Conservation (phyloP, 2,329 filamentous ascomycete species). For the Pseudogymnoascus sp. region DNA sequence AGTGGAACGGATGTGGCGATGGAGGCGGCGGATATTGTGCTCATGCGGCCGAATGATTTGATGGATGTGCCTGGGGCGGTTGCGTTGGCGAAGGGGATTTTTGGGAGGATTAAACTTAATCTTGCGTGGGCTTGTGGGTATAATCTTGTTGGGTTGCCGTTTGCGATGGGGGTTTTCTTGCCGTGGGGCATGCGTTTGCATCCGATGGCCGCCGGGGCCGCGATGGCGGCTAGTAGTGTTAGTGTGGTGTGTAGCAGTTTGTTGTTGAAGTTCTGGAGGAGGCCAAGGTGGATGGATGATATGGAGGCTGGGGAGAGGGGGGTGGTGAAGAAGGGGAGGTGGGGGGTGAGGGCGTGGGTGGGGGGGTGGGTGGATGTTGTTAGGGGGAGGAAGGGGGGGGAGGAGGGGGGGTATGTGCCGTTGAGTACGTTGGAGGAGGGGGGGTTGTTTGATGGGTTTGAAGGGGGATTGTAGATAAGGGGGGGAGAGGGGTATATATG, state of each 20-base stretch:
- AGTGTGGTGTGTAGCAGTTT: conserved; percentile 81
- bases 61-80: conserved; percentile 88
- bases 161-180: conserved; percentile 94
- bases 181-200: conserved; percentile 82
- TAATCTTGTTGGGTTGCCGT: conserved; percentile 83
- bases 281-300: conserved; percentile 80
- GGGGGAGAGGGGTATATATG: too few species aligned
- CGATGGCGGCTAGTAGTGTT: conserved; percentile 86
- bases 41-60: conserved; percentile 87
- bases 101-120: conserved; percentile 88
- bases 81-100: conserved; percentile 74
- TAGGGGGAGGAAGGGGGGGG: conserved; percentile 29
- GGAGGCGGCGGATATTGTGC: conserved; percentile 90
- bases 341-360: conserved; percentile 34
- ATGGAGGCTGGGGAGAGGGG: conserved; percentile 54
- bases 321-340: conserved; percentile 26
- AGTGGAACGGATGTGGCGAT: conserved; percentile 95
- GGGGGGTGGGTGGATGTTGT: conserved; percentile 33
- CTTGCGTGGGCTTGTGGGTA: conserved; percentile 88
- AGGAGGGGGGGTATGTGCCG: conserved; percentile 49
- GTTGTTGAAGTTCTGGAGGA: conserved; percentile 75
- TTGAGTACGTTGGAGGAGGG: conserved; percentile 31
- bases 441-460: conserved; percentile 2
- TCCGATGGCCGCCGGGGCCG: conserved; percentile 87
- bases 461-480: too few species aligned